phyloP scores from a whole-genome alignment of 2,329 filamentous ascomycete genomes.

The Monilinia polystroma region DNA sequence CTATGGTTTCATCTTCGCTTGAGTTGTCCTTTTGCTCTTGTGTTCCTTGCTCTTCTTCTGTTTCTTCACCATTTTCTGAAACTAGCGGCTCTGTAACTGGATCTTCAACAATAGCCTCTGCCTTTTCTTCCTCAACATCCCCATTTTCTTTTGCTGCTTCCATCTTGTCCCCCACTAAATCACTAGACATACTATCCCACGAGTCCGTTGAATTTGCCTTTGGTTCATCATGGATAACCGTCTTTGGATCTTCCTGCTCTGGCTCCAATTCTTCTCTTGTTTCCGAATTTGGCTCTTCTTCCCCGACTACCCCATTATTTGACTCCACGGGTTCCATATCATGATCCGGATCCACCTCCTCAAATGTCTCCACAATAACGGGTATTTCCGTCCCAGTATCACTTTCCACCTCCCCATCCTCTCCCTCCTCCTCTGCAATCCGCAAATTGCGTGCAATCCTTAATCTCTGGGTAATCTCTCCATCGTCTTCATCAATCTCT shows the following conservation, averaged over 20 bases:
- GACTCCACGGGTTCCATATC: slow-evolving; percentile 21
- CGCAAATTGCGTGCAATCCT: slow-evolving; percentile 48
- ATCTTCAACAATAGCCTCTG: neutral
- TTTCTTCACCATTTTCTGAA: slow-evolving; percentile 1
- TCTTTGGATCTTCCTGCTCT: slow-evolving; percentile 9
- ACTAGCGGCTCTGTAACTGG: neutral
- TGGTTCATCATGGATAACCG: slow-evolving; percentile 9
- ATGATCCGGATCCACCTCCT: slow-evolving; percentile 34
- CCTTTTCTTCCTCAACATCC: slow-evolving; percentile 5
- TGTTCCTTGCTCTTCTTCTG: neutral
- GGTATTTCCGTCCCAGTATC: slow-evolving; percentile 33
- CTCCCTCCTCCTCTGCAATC: slow-evolving; percentile 34
- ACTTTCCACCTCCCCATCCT: slow-evolving; percentile 3
- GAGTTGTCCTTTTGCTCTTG: slow-evolving; percentile 15
- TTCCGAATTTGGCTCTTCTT: slow-evolving; percentile 9
- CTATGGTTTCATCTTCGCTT: slow-evolving; percentile 1
- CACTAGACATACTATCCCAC: slow-evolving; percentile 22
- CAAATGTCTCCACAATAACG: slow-evolving; percentile 38
- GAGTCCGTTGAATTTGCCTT: slow-evolving; percentile 19
- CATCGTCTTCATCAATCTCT: slow-evolving; percentile 77
- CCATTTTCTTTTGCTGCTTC: slow-evolving; percentile 4
- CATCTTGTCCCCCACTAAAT: slow-evolving; percentile 16
- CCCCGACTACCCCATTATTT: neutral
- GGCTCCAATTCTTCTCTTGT: neutral
- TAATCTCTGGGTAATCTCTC: slow-evolving; percentile 49